Conservation (phyloP, 1,284 basidiomycete species). For the Trichosporon asahii region DNA sequence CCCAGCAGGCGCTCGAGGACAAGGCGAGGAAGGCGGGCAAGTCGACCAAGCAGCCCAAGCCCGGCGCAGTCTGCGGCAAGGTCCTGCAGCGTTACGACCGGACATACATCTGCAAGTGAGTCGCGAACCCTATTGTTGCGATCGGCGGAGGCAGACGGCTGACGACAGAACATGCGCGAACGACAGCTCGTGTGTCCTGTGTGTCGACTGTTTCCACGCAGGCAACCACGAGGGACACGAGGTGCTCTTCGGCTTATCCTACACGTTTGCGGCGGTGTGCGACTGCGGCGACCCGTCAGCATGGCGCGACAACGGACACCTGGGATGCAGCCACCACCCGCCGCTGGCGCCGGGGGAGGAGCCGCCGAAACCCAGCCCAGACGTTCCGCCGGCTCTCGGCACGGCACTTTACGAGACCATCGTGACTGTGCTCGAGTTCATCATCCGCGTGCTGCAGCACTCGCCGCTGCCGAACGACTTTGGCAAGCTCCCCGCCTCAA, state of each 20-base stretch:
- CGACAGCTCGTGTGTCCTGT: conserved; percentile 83
- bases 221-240: conserved; percentile 80
- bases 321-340: conserved; percentile 69
- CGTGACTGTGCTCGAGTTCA: conserved; percentile 73
- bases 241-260: conserved; percentile 83
- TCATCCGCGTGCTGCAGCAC: conserved; percentile 78
- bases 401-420: conserved; percentile 71
- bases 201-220: conserved; percentile 79
- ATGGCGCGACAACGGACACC: conserved; percentile 60
- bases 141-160: background rate
- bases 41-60: conserved; percentile 22
- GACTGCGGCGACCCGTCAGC: conserved; percentile 88
- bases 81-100: conserved; percentile 58
- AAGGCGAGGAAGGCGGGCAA: conserved; percentile 22
- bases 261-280: conserved; percentile 85
- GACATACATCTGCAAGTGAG: conserved; percentile 87
- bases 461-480: conserved; percentile 71
- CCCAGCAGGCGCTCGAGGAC: conserved; percentile 28
- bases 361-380: conserved; percentile 32
- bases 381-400: conserved; percentile 59
- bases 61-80: conserved; percentile 41
- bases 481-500: conserved; percentile 60
- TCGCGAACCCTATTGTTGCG: conserved; percentile 20
- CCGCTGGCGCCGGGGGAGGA: conserved; percentile 39
- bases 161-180: conserved; percentile 73